Base-by-base conservation (phyloP, 2,329 filamentous ascomycete genomes). In the Verticillium longisporum region DNA sequence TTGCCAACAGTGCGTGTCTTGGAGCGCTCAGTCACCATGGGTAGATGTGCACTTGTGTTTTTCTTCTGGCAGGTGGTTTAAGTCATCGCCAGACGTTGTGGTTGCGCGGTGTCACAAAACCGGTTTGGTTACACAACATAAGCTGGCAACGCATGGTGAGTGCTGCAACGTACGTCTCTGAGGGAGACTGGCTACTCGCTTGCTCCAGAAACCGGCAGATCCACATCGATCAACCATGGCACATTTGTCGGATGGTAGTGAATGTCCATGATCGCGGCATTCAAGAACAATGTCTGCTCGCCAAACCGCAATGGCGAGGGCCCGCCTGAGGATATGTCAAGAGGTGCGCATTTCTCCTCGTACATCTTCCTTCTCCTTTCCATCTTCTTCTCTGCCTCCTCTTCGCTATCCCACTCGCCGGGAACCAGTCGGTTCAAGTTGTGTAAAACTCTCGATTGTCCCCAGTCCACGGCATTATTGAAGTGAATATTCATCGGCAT, bases 271-370 rank as follows among this genome's bases (percentile, higher is more conserved):
- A 85, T 77, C 0, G 83, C 74, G 1, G 82, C 83, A 67, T 86
- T 86, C 9, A 85, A 75, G 64, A 85, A 83, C 4, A 85, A 67
- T 0, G 82, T 85, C 61, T 84, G 74, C 36, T 71, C 69, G 2
- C 77, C 79, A 6, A 37, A 54, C 21, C 66, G 34, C 1, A 77
- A 18, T 0, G 66, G 66, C 55, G 71, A 63, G 18, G 62, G 55
- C 61, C 72, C 66, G 6, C 69, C 15, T 15, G 45, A n/a, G 14
- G 57, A 21, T 5, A 59, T 15, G 45, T 59, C 57, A 26, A 59
- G 10, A 13, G 41, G 45, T 7, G 15, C 38, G 18, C 57, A 59
- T 7, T 59, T 59, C 13, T 53, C 57, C 10, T n/a, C 3, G 32
- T 36, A 54, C 41, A 61, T 55, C 13, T 10, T 50, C 15, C 45